Percentiles rank a stretch among this genome's conserved stretches.
These are phyloP conservation scores for Ustilago trichophora DNA, from an alignment of 1,284 basidiomycete genomes.

Conservation along the genomic window DNA sequence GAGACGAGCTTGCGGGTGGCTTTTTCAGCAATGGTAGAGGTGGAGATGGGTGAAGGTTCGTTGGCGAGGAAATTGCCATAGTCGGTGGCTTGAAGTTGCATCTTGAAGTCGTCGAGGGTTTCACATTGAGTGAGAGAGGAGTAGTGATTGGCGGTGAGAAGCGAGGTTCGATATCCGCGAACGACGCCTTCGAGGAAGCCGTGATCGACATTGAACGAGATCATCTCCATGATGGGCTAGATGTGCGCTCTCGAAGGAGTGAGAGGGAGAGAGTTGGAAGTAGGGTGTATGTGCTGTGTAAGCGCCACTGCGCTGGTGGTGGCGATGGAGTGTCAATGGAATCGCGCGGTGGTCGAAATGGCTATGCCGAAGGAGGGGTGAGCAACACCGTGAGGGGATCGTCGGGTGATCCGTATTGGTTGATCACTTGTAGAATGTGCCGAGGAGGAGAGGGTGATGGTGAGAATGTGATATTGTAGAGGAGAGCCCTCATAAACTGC, in stretches of 20 bases:
- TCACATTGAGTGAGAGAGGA: slow-evolving; percentile 96
- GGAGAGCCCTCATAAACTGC: slow-evolving; percentile 2
- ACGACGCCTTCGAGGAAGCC: slow-evolving; percentile 78
- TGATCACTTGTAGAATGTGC: too few relatives aligned
- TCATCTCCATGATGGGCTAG: slow-evolving; percentile 57
- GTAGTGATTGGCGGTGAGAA: slow-evolving; percentile 88
- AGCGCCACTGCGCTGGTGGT: too few relatives aligned
- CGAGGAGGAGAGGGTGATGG: too few relatives aligned
- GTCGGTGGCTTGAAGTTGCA: slow-evolving; percentile 88
- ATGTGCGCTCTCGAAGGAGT: too few relatives aligned
- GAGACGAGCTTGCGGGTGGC: slow-evolving; percentile 93
- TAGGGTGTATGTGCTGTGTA: too few relatives aligned
- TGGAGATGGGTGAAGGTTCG: slow-evolving; percentile 93
- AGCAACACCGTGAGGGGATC: neutral
- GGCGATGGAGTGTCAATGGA: neutral
- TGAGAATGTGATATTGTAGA: neutral
- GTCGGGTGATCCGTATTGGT: too few relatives aligned
- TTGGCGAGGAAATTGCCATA: slow-evolving; percentile 99
- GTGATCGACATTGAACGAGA: slow-evolving; percentile 63
- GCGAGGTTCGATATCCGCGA: slow-evolving; percentile 91
- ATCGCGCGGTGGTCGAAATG: neutral
- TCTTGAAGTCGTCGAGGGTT: slow-evolving; percentile 81
- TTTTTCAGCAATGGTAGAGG: slow-evolving; percentile 92
- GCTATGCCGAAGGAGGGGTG: too few relatives aligned
- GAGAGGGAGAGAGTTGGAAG: too few relatives aligned